Conservation (phyloP, 2,329 filamentous ascomycete species). For the Pseudopyricularia cyperi region DNA sequence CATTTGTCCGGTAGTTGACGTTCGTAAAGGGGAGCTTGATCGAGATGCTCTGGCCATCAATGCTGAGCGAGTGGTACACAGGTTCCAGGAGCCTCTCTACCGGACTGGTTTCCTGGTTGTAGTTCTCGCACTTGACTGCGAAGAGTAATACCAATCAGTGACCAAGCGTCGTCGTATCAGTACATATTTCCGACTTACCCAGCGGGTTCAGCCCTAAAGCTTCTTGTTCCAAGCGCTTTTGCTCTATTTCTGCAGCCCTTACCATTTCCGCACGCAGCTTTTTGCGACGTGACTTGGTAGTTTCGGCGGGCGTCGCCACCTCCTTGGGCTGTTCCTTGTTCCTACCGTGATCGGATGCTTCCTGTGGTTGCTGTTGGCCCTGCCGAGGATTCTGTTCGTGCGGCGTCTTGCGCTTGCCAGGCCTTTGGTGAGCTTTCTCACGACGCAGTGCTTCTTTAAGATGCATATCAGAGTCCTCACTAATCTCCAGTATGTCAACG, state of each 20-base stretch:
- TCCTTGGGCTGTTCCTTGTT: conserved; percentile 4
- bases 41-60: conserved; percentile 21
- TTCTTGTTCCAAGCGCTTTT: background rate
- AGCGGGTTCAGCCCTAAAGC: background rate
- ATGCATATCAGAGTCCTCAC: conserved; percentile 27
- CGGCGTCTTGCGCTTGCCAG: conserved; percentile 26
- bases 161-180: background rate
- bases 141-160: background rate
- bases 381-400: conserved; percentile 11
- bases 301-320: background rate
- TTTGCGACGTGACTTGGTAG: conserved; percentile 1
- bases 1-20: conserved; percentile 52
- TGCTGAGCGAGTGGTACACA: conserved; percentile 25
- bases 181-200: background rate
- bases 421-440: conserved; percentile 49
- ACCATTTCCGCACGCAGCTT: background rate
- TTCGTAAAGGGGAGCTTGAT: conserved; percentile 60
- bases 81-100: conserved; percentile 27
- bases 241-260: conserved; percentile 1
- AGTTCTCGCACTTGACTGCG: conserved; percentile 33
- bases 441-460: conserved; percentile 47
- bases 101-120: conserved; percentile 18
- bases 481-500: conserved; percentile 35
- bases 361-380: conserved; percentile 10
- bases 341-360: conserved; percentile 17